Evolutionary conservation across 108 stramenopile genomes (phyloP).

Genomic region (Nitzschia sp.): DNA sequence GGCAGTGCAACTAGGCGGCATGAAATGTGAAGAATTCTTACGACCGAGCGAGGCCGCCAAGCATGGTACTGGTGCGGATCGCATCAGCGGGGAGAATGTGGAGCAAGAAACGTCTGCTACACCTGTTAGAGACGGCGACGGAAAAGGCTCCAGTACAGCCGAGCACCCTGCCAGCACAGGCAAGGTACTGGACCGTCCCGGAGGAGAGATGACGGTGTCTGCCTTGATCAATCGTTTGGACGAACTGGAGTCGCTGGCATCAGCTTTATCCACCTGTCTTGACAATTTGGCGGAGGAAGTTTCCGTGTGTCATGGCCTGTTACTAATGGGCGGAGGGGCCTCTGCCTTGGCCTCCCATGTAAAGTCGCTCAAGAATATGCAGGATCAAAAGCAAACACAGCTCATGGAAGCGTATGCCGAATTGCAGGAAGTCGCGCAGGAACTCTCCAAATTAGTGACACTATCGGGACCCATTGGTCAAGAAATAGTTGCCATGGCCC

Average conservation of each 20-base stretch:
- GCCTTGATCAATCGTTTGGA: conserved; percentile 47
- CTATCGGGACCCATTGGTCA: conserved; percentile 18
- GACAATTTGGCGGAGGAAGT: conserved; percentile 80
- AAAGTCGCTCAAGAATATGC: conserved; percentile 51
- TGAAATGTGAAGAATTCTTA: conserved; percentile 58
- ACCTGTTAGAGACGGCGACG: background rate
- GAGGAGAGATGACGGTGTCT: conserved; percentile 25
- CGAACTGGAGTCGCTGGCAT: conserved; percentile 48
- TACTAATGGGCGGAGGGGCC: conserved; percentile 59
- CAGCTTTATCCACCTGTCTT: conserved; percentile 58
- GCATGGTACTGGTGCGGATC: conserved; percentile 8
- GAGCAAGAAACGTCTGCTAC: background rate
- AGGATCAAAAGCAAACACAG: conserved; percentile 40
- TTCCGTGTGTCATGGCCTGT: conserved; percentile 66
- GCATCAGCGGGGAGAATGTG: background rate
- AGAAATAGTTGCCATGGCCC: conserved; percentile 18
- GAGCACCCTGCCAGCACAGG: background rate
- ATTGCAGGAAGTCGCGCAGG: conserved; percentile 60
- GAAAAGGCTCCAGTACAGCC: background rate
- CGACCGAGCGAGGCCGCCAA: conserved; percentile 31
- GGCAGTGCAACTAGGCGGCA: conserved; percentile 72
- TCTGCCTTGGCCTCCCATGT: conserved; percentile 75
- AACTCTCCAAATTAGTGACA: conserved; percentile 47
- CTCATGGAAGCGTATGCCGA: conserved; percentile 32
- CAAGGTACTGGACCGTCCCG: conserved; percentile 18